Conservation (phyloP, 768 basidiomycete genomes). For the Kwoniella bestiolae region DNA sequence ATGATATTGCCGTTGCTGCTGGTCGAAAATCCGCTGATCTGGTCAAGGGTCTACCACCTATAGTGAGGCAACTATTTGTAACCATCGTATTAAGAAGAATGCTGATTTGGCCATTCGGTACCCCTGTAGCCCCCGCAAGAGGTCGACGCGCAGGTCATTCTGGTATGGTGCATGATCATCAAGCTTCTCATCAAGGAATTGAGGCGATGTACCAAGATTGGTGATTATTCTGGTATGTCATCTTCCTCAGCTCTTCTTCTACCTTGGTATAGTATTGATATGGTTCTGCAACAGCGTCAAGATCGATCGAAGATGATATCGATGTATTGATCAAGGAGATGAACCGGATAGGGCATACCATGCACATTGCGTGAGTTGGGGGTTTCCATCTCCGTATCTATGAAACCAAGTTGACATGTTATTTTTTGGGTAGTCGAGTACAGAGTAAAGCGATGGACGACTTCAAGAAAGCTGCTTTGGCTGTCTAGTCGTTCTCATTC, state of each 20-base stretch:
- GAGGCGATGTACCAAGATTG: slow-evolving; percentile 25
- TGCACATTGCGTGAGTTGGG: slow-evolving; percentile 31
- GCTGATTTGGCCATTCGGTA: neutral
- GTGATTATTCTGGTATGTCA: slow-evolving; percentile 25
- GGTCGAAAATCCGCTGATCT: slow-evolving; percentile 35
- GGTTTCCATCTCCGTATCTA: no score
- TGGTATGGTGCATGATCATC: slow-evolving; percentile 47
- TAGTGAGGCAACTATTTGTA: slow-evolving; percentile 39
- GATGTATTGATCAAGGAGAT: slow-evolving; percentile 26
- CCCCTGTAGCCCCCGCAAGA: slow-evolving; percentile 35
- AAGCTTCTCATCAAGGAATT: slow-evolving; percentile 45
- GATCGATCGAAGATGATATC: slow-evolving; percentile 22
- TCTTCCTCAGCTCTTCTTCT: no score
- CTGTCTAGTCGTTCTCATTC: neutral
- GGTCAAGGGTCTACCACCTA: slow-evolving; percentile 29
- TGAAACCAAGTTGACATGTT: no score
- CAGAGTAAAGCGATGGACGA: slow-evolving; percentile 31
- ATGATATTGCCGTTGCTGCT: slow-evolving; percentile 37
- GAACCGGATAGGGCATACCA: slow-evolving; percentile 21
- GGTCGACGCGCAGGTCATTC: slow-evolving; percentile 38
- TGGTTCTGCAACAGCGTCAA: slow-evolving; percentile 5
- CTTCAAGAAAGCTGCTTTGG: slow-evolving; percentile 20
- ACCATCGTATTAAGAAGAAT: neutral
- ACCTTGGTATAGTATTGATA: no score
- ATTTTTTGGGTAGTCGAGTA: slow-evolving; percentile 14